phyloP scores from a whole-genome alignment of 306 rosid genomes.

The Corylus heterophylla region DNA sequence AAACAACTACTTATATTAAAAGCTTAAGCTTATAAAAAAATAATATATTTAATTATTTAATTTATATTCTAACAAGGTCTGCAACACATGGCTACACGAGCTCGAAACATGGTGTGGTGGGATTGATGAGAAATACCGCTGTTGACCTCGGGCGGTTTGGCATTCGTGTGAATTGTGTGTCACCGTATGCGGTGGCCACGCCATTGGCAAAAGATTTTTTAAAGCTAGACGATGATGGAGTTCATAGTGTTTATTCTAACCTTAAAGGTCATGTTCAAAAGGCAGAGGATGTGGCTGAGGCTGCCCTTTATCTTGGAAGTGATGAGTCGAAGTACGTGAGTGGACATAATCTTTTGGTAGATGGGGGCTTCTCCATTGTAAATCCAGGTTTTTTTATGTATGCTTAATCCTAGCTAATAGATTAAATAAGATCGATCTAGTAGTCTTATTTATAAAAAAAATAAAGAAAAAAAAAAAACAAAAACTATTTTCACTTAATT shows the following conservation, averaged over 20 bases:
- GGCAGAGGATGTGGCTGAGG: constrained; percentile 48
- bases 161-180: constrained; percentile 52
- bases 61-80: constrained; percentile 2
- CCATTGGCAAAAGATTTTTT: constrained; percentile 30
- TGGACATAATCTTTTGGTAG: constrained; percentile 48
- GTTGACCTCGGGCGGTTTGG: constrained; percentile 54
- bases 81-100: constrained; percentile 39
- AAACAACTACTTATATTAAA: too few species aligned
- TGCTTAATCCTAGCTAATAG: neutral
- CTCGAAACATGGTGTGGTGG: constrained; percentile 50
- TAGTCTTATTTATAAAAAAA: too few species aligned
- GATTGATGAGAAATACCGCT: constrained; percentile 37
- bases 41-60: too few species aligned
- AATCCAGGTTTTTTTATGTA: constrained; percentile 24
- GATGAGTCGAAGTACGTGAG: constrained; percentile 54
- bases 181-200: constrained; percentile 39
- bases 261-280: constrained; percentile 28
- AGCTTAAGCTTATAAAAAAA: too few species aligned
- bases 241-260: constrained; percentile 16
- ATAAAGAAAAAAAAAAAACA: too few species aligned
- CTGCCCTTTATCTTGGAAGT: constrained; percentile 52
- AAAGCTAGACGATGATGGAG: constrained; percentile 28
- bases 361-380: constrained; percentile 43
- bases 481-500: too few species aligned
- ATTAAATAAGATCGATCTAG: too few species aligned